Conservation (phyloP, 768 basidiomycete species). For the Tulasnella calospora region DNA sequence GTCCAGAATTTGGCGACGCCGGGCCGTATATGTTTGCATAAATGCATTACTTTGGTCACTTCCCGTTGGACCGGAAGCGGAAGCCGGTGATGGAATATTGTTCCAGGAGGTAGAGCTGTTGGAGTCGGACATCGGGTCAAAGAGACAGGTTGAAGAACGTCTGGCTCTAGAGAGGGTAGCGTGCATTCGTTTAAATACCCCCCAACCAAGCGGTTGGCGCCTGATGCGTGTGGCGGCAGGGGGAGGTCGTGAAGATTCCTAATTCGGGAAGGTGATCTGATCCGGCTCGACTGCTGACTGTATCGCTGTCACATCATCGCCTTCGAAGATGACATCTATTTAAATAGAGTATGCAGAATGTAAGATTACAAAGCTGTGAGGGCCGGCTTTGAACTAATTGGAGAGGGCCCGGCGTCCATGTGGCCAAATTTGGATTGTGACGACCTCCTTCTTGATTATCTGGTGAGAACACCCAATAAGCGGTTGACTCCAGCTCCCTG, state of each 20-base stretch:
- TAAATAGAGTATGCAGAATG: too few relatives aligned
- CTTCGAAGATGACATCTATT: too few relatives aligned
- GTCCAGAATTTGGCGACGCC: constrained; percentile 9
- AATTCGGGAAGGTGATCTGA: neutral
- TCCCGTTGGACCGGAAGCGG: neutral
- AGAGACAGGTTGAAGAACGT: neutral
- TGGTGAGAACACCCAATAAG: too few relatives aligned
- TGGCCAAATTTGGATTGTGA: neutral
- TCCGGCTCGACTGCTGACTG: neutral
- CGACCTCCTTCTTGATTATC: neutral
- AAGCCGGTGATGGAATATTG: neutral
- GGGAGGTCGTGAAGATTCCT: neutral
- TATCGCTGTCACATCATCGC: too few relatives aligned
- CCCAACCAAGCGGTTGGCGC: neutral
- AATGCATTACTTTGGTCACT: neutral
- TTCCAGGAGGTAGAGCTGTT: neutral
- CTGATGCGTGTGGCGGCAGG: neutral
- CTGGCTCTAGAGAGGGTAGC: neutral
- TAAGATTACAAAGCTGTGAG: neutral
- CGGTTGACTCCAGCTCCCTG: too few relatives aligned
- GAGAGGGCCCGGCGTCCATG: neutral
- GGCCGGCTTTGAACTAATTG: neutral
- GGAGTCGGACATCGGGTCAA: neutral
- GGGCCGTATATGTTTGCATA: neutral
- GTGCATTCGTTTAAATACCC: neutral